These are phyloP conservation scores for Epichloe uncinata DNA, from an alignment of 2,329 filamentous ascomycete genomes.

Conservation along the genomic window DNA sequence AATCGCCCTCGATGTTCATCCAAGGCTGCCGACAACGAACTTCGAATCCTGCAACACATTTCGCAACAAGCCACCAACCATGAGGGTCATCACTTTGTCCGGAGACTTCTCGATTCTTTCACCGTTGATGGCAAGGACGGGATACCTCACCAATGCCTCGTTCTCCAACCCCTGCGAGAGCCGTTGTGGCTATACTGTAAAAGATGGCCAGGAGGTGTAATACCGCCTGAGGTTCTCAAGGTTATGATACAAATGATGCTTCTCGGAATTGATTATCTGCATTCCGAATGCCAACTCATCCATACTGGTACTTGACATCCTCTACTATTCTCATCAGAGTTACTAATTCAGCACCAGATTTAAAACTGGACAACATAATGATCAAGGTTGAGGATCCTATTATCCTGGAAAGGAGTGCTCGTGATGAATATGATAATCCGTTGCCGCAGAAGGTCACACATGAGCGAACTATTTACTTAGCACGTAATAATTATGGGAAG, in stretches of 20 bases:
- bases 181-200: constrained; percentile 13
- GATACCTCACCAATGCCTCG: constrained; percentile 1
- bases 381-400: constrained; percentile 8
- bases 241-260: constrained; percentile 12
- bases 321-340: background rate
- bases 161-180: constrained; percentile 10
- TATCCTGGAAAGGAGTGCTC: constrained; percentile 9
- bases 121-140: constrained; percentile 1
- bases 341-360: constrained; percentile 4
- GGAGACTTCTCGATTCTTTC: constrained; percentile 10
- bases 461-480: constrained; percentile 10
- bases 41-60: constrained; percentile 8
- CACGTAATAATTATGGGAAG: constrained; percentile 12
- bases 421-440: constrained; percentile 11
- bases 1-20: background rate
- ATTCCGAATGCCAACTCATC: constrained; percentile 11
- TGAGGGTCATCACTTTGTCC: constrained; percentile 10
- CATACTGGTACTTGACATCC: constrained; percentile 8
- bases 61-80: constrained; percentile 5
- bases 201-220: constrained; percentile 9
- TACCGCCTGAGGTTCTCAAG: constrained; percentile 11
- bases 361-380: constrained; percentile 13
- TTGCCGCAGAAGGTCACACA: constrained; percentile 10
- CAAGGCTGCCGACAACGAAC: constrained; percentile 1
- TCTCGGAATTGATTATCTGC: constrained; percentile 12